phyloP scores from a whole-genome alignment of 148 eudicot genomes.

The Spergularia marina region DNA sequence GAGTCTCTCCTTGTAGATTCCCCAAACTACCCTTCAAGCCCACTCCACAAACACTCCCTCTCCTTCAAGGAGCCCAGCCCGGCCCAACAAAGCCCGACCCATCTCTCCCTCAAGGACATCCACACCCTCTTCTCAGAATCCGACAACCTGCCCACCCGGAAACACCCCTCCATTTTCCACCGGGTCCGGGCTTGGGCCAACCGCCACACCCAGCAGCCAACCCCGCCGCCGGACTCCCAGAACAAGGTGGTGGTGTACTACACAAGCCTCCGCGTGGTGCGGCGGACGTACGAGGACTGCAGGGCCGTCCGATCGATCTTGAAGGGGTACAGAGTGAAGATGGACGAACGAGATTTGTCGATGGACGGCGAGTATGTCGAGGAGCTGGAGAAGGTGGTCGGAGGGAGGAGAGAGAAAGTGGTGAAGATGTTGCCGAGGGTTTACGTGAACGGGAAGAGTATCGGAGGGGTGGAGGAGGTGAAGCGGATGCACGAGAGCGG shows the following conservation, averaged over 20 bases:
- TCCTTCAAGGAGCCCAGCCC: not conserved
- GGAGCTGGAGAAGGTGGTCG: conserved; percentile 35
- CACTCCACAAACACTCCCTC: conserved; percentile 19
- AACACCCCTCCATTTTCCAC: conserved; percentile 32
- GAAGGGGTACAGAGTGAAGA: conserved; percentile 31
- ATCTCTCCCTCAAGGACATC: conserved; percentile 29
- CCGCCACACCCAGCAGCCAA: conserved; percentile 12
- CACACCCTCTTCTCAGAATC: conserved; percentile 19
- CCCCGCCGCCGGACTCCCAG: conserved; percentile 30
- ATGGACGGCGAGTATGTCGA: conserved; percentile 34
- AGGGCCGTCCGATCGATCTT: conserved; percentile 38
- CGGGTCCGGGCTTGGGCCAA: conserved; percentile 35
- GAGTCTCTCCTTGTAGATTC: not conserved
- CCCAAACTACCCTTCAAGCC: conserved; percentile 7
- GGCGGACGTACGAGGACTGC: conserved; percentile 50
- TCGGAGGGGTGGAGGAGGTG: conserved; percentile 54
- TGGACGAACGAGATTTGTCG: conserved; percentile 57
- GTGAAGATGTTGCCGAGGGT: conserved; percentile 36
- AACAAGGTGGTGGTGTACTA: conserved; percentile 42
- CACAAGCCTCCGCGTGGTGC: conserved; percentile 41
- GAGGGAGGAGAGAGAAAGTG: conserved; percentile 5
- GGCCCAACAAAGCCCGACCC: not conserved
- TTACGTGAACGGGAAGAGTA: conserved; percentile 40
- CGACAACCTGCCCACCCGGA: conserved; percentile 6
- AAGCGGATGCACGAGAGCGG: conserved; percentile 46